These are phyloP conservation scores for Anisodus acutangulus DNA, from an alignment of 257 asterid species.

Conservation along the genomic window DNA sequence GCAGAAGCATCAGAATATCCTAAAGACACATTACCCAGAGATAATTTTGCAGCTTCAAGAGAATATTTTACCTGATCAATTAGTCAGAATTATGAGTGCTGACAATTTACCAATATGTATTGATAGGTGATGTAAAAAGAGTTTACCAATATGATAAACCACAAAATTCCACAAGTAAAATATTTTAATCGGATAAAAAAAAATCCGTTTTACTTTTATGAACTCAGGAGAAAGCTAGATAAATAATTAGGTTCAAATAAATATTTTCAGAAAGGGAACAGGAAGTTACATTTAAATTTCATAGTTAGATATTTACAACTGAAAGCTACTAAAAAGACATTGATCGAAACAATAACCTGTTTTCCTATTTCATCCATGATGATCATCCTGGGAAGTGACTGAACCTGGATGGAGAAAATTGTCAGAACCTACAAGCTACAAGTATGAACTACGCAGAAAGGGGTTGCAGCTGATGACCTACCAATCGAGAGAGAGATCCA, in stretches of 20 bases:
- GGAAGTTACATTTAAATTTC: not conserved
- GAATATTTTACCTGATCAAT: constrained; percentile 57
- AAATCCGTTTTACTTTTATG: not conserved
- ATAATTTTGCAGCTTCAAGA: constrained; percentile 81
- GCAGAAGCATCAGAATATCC: constrained; percentile 78
- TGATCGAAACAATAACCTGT: constrained; percentile 56
- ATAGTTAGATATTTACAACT: not conserved
- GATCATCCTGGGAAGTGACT: constrained; percentile 98
- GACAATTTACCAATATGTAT: constrained; percentile 28
- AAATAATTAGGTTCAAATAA: not conserved
- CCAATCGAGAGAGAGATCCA: constrained; percentile 43
- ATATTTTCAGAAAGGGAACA: not conserved
- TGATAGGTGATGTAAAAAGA: constrained; percentile 19
- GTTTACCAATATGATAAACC: constrained; percentile 28
- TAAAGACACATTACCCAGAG: constrained; percentile 67
- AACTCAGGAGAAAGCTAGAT: constrained; percentile 1
- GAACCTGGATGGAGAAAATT: constrained; percentile 64
- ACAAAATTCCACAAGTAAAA: constrained; percentile 10
- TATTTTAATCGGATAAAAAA: not conserved
- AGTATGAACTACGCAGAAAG: constrained; percentile 22
- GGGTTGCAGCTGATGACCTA: not conserved
- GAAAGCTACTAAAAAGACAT: not conserved
- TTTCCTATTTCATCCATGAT: constrained; percentile 90
- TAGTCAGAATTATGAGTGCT: constrained; percentile 29
- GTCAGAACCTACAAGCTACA: constrained; percentile 33